Evolutionary conservation across 106 monocot species (phyloP).

Genomic region (Allium fistulosum): DNA sequence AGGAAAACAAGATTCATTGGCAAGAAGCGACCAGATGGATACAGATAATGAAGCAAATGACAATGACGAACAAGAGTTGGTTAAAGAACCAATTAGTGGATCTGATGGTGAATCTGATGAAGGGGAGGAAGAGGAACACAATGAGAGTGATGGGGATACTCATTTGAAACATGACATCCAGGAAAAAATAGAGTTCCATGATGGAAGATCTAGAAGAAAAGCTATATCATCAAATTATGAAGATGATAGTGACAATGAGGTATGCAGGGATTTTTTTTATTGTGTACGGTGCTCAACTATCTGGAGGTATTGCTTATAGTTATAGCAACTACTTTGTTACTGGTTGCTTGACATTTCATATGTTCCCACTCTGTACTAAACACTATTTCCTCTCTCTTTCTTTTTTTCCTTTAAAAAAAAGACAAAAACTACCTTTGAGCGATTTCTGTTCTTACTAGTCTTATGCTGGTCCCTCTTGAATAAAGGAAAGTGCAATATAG

Average conservation of each 20-base stretch:
- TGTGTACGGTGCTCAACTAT: too few relatives aligned
- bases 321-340: too few relatives aligned
- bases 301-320: too few relatives aligned
- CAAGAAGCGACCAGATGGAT: neutral
- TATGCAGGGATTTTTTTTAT: constrained; percentile 8
- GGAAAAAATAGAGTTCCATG: constrained; percentile 57
- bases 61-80: constrained; percentile 9
- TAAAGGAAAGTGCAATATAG: too few relatives aligned
- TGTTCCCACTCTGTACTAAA: too few relatives aligned
- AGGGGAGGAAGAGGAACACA: constrained; percentile 25
- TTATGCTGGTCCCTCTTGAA: too few relatives aligned
- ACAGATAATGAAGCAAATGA: neutral
- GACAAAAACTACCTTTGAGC: too few relatives aligned
- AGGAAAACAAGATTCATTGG: constrained; percentile 4
- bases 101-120: constrained; percentile 33
- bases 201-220: constrained; percentile 80
- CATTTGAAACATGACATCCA: constrained; percentile 29
- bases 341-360: neutral
- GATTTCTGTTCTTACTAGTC: too few relatives aligned
- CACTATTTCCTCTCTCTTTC: too few relatives aligned
- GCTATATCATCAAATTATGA: constrained; percentile 41
- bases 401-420: too few relatives aligned
- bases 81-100: constrained; percentile 4
- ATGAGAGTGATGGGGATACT: constrained; percentile 19
- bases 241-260: constrained; percentile 33